These are phyloP conservation scores for Epicoccum sorghinum DNA, from an alignment of 2,329 filamentous ascomycete genomes.

Conservation along the genomic window DNA sequence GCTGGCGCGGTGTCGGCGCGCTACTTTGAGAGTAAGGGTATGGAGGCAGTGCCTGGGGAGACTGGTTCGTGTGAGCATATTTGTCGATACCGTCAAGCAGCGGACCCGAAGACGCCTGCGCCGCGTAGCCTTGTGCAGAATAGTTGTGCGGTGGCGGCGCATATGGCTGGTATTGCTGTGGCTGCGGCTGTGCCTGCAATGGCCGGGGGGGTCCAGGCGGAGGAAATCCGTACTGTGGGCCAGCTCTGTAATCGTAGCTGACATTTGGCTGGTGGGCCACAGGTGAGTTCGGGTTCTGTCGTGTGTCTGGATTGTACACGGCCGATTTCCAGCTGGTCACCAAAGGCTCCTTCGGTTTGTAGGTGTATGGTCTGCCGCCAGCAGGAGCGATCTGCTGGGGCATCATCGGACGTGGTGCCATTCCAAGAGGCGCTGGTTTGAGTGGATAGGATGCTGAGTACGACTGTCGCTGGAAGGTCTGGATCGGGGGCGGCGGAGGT, in stretches of 20 bases:
- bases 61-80: conserved; percentile 34
- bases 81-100: conserved; percentile 32
- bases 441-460: conserved; percentile 49
- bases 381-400: conserved; percentile 32
- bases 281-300: conserved; percentile 46
- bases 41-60: conserved; percentile 27
- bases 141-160: conserved; percentile 32
- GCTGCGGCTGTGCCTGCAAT: conserved; percentile 19
- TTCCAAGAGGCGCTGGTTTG: conserved; percentile 51
- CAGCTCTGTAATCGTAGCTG: conserved; percentile 40
- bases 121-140: conserved; percentile 32
- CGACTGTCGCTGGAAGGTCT: conserved; percentile 34
- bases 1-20: conserved; percentile 21
- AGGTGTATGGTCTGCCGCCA: conserved; percentile 35
- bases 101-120: conserved; percentile 27
- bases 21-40: conserved; percentile 30
- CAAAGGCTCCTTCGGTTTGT: conserved; percentile 41
- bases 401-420: conserved; percentile 41
- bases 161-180: conserved; percentile 35
- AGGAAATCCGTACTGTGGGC: conserved; percentile 31
- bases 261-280: conserved; percentile 48
- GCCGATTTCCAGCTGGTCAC: conserved; percentile 36
- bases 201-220: conserved; percentile 22
- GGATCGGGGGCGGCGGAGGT: conserved; percentile 44
- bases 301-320: conserved; percentile 41